Conservation (phyloP, 345 rosid genomes). For the Balakata baccata region DNA sequence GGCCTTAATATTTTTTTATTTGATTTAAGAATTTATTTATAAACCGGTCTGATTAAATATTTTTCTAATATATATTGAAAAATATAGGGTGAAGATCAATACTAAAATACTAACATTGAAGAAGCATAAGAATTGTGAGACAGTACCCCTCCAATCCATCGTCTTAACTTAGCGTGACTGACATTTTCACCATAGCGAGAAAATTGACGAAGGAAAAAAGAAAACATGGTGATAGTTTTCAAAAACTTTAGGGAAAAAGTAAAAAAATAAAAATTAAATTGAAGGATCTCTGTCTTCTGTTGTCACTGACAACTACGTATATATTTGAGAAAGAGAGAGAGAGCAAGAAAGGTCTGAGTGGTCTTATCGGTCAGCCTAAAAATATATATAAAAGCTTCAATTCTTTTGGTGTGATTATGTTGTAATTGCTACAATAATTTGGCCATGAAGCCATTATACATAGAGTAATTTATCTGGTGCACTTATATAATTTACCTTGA, state of each 20-base stretch:
- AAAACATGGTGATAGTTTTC: conserved; percentile 31
- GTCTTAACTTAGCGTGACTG: neutral
- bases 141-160: neutral
- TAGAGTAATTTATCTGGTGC: too few species aligned
- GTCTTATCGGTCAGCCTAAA: conserved; percentile 45
- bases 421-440: conserved; percentile 3
- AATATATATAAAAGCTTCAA: neutral
- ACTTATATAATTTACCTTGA: too few species aligned
- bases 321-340: conserved; percentile 4
- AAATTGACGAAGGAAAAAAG: conserved; percentile 18
- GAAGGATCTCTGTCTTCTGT: conserved; percentile 47
- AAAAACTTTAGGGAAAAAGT: conserved; percentile 22
- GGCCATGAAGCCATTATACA: neutral
- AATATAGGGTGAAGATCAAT: neutral
- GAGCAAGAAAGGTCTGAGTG: conserved; percentile 26
- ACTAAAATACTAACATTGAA: neutral
- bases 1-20: too few species aligned
- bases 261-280: conserved; percentile 21
- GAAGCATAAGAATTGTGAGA: neutral
- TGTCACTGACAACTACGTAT: conserved; percentile 44
- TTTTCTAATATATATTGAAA: too few species aligned
- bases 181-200: conserved; percentile 24
- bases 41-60: too few species aligned
- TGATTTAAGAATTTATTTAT: too few species aligned
- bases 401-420: conserved; percentile 14